Conservation (phyloP, 164 flowering plant genomes). For the Nelumbo lutea region DNA sequence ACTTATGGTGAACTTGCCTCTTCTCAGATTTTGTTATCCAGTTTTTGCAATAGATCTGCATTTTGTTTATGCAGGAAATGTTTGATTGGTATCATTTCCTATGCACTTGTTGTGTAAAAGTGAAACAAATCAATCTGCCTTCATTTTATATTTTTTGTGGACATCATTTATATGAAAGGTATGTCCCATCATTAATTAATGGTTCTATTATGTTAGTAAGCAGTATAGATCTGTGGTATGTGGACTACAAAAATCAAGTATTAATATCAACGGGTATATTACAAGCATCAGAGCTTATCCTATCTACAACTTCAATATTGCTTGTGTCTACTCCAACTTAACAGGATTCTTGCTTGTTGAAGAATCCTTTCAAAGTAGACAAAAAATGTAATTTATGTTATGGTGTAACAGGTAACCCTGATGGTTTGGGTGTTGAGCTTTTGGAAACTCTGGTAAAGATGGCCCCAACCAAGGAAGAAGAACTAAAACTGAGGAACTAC, state of each 20-base stretch:
- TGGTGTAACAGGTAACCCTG: slow-evolving; percentile 59
- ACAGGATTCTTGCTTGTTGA: not conserved
- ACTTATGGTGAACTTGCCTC: not conserved
- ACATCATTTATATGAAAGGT: not conserved
- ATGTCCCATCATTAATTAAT: no score
- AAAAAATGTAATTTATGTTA: no score
- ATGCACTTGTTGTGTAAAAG: not conserved
- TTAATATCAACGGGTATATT: not conserved
- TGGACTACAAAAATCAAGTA: not conserved
- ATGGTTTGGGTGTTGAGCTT: slow-evolving; percentile 81
- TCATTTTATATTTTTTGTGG: not conserved
- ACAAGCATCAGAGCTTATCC: not conserved
- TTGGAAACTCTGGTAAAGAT: slow-evolving; percentile 92
- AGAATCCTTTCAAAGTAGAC: no score
- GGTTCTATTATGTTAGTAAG: not conserved
- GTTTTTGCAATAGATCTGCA: not conserved
- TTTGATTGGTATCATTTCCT: not conserved
- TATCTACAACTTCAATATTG: not conserved
- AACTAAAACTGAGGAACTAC: slow-evolving; percentile 77
- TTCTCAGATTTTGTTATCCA: not conserved
- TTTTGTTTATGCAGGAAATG: not conserved
- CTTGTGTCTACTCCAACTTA: not conserved
- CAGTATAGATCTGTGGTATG: not conserved
- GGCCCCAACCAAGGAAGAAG: slow-evolving; percentile 99
- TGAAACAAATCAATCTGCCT: not conserved